Evolutionary conservation across 176 grass and related monocot genomes (phyloP).

Genomic region (Miscanthus lutarioriparius): DNA sequence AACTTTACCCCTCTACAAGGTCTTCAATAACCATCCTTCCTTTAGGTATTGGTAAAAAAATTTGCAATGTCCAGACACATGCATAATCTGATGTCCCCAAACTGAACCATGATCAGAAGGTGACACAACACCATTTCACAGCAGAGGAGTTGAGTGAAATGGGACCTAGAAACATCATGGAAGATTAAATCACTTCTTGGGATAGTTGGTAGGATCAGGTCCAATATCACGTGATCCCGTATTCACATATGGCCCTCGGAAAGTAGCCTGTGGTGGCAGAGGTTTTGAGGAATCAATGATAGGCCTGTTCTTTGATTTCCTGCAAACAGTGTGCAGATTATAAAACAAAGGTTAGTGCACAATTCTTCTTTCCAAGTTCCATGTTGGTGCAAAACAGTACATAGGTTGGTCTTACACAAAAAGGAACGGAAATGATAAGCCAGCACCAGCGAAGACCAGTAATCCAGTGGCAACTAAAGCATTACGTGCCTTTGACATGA

Average conservation of each 20-base stretch:
- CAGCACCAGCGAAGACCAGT: slow-evolving; percentile 61
- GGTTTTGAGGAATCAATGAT: slow-evolving; percentile 72
- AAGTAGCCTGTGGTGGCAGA: slow-evolving; percentile 89
- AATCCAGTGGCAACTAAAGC: slow-evolving; percentile 67
- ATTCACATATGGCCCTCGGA: slow-evolving; percentile 88
- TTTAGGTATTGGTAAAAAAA: background rate
- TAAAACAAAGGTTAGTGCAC: background rate
- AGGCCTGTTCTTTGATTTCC: slow-evolving; percentile 80
- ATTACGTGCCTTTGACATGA: slow-evolving; percentile 62
- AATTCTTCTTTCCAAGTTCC: background rate
- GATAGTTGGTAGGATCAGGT: slow-evolving; percentile 65
- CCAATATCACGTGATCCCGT: slow-evolving; percentile 86
- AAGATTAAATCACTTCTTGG: slow-evolving; percentile 51
- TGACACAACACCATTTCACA: background rate
- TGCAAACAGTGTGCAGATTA: slow-evolving; percentile 32
- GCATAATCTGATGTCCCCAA: background rate
- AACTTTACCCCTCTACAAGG: background rate
- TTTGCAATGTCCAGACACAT: background rate
- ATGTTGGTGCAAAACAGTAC: background rate
- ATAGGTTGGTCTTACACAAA: slow-evolving; percentile 60
- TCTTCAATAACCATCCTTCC: background rate
- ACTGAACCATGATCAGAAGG: background rate
- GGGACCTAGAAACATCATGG: background rate
- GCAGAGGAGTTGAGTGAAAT: background rate
- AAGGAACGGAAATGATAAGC: slow-evolving; percentile 81